These are phyloP conservation scores for Cyclocybe cylindracea DNA, from an alignment of 768 basidiomycete genomes.

Conservation along the genomic window DNA sequence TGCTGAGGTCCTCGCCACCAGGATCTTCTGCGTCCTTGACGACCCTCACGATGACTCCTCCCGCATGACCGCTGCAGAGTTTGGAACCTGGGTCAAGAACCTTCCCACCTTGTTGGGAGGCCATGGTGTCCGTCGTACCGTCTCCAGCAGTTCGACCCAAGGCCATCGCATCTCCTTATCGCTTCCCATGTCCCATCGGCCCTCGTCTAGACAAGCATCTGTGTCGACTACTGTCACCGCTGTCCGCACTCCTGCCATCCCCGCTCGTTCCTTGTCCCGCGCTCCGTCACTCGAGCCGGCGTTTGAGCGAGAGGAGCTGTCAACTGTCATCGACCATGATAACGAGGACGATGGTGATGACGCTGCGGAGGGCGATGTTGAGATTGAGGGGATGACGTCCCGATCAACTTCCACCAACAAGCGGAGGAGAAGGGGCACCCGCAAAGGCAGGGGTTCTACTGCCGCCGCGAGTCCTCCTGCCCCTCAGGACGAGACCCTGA, in stretches of 20 bases:
- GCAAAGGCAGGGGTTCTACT: slow-evolving; percentile 73
- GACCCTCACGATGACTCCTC: slow-evolving; percentile 62
- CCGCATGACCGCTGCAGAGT: slow-evolving; percentile 78
- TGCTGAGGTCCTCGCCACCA: slow-evolving; percentile 82
- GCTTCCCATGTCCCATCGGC: slow-evolving; percentile 69
- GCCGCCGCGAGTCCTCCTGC: slow-evolving; percentile 31
- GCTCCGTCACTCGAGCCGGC: slow-evolving; percentile 62
- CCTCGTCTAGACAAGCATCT: slow-evolving; percentile 66
- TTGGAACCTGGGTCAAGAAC: slow-evolving; percentile 84
- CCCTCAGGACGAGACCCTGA: slow-evolving; percentile 57
- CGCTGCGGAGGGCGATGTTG: slow-evolving; percentile 35
- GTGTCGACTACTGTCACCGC: slow-evolving; percentile 34
- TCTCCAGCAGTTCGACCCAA: slow-evolving; percentile 61
- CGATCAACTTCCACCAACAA: slow-evolving; percentile 74
- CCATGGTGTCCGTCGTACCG: slow-evolving; percentile 56
- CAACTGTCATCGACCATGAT: slow-evolving; percentile 57
- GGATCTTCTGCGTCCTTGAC: slow-evolving; percentile 81
- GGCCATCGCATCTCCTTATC: slow-evolving; percentile 66
- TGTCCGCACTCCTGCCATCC: slow-evolving; percentile 53
- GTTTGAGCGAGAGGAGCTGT: slow-evolving; percentile 46
- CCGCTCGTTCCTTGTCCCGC: slow-evolving; percentile 59
- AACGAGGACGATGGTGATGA: slow-evolving; percentile 48
- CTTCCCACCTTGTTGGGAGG: slow-evolving; percentile 73
- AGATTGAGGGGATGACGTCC: slow-evolving; percentile 43
- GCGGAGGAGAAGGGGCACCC: slow-evolving; percentile 80